Percentiles rank a stretch among this genome's conserved stretches.
These are phyloP conservation scores for Aureoboletus auriporus DNA, from an alignment of 768 basidiomycete genomes.

Conservation along the genomic window DNA sequence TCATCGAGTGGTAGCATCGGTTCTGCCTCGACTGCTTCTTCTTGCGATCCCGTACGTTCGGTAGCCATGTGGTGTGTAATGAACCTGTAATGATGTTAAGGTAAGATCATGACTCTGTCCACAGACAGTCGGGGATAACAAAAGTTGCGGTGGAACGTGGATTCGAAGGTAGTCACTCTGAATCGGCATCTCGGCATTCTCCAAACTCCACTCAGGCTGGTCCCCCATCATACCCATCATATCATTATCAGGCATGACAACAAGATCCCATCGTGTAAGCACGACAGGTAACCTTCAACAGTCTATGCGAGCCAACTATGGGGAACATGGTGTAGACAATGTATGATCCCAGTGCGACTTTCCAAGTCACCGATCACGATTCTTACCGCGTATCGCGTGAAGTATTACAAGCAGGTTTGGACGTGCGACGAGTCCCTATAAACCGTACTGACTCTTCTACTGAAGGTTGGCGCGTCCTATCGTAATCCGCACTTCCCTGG, in stretches of 20 bases:
- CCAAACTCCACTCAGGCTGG: no score
- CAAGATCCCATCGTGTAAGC: constrained; percentile 20
- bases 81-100: background rate
- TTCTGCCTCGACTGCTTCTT: constrained; percentile 3
- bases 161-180: no score
- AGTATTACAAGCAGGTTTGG: constrained; percentile 30
- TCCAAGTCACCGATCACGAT: background rate
- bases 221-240: no score
- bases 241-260: background rate
- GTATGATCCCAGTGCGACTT: constrained; percentile 28
- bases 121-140: no score
- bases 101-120: background rate
- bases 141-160: no score
- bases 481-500: constrained; percentile 73
- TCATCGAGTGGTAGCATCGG: constrained; percentile 7
- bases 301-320: constrained; percentile 52
- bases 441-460: background rate
- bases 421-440: background rate
- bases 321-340: constrained; percentile 55
- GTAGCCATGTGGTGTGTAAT: constrained; percentile 9
- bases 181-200: no score
- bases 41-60: constrained; percentile 6
- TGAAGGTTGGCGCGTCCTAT: constrained; percentile 58
- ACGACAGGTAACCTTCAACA: constrained; percentile 25
- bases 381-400: constrained; percentile 2